Percentiles rank a stretch among this genome's conserved stretches.
Evolutionary conservation across 345 rosid species (phyloP).

Genomic region (Hibiscus trionum): DNA sequence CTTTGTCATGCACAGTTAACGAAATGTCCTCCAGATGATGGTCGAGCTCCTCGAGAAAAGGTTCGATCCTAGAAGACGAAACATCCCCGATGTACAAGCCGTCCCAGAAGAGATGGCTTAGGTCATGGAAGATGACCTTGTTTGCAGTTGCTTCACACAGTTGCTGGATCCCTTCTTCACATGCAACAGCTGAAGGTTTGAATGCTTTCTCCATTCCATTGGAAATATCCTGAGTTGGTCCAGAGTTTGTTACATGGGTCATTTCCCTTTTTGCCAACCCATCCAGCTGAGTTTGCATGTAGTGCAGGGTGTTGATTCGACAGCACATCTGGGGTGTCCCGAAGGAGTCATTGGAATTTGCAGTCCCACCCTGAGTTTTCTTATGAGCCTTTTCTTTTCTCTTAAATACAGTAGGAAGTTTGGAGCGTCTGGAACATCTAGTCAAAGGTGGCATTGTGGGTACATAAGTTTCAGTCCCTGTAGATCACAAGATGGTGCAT

Average conservation of each 20-base stretch:
- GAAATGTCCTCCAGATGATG: constrained; percentile 59
- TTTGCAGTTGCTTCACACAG: constrained; percentile 74
- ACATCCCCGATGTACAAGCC: constrained; percentile 67
- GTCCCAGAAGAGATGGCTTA: constrained; percentile 75
- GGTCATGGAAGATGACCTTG: constrained; percentile 71
- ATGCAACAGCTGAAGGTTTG: constrained; percentile 56
- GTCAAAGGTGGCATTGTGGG: constrained; percentile 79
- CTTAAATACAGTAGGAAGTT: constrained; percentile 55
- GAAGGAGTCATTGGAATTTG: constrained; percentile 25
- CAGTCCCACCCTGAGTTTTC: constrained; percentile 54
- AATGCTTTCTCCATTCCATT: constrained; percentile 48
- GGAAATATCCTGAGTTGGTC: constrained; percentile 32
- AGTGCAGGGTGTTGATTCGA: constrained; percentile 71
- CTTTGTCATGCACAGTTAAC: constrained; percentile 66
- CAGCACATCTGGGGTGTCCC: constrained; percentile 77
- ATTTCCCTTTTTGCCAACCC: constrained; percentile 51
- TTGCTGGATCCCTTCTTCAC: constrained; percentile 73
- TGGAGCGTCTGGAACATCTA: constrained; percentile 66
- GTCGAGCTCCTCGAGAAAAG: constrained; percentile 75
- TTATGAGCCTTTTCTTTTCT: constrained; percentile 62
- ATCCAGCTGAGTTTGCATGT: constrained; percentile 53
- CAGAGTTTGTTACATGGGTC: constrained; percentile 54
- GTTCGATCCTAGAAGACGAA: constrained; percentile 73
- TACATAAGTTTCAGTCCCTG: constrained; percentile 61
- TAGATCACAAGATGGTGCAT: neutral